phyloP scores from a whole-genome alignment of 495 filamentous ascomycete genomes.

The Bryoglossum gracile region DNA sequence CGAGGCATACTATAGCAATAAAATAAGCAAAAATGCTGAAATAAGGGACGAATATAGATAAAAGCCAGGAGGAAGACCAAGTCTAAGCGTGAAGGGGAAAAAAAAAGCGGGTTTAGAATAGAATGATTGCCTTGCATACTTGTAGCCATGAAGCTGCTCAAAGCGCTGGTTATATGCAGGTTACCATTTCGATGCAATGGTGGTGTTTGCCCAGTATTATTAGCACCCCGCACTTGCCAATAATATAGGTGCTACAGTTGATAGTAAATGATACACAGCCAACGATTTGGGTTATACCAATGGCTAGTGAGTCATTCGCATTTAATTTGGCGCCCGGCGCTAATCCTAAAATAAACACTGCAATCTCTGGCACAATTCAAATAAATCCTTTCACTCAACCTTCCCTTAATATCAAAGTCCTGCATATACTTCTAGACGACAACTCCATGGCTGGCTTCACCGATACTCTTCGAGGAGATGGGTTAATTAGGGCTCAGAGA shows the following conservation, averaged over 20 bases:
- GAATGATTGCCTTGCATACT: not conserved
- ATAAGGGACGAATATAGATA: not conserved
- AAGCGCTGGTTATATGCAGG: too few relatives aligned
- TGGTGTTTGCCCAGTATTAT: too few relatives aligned
- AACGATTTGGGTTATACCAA: not conserved
- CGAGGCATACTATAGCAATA: slow-evolving; percentile 1
- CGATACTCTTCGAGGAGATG: slow-evolving; percentile 4
- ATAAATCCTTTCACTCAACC: slow-evolving; percentile 1
- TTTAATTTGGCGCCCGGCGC: not conserved
- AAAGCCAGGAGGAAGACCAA: not conserved
- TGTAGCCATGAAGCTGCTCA: too few relatives aligned
- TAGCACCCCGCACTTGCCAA: slow-evolving; percentile 1
- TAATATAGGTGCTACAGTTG: not conserved
- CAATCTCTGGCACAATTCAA: not conserved
- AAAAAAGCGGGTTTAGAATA: not conserved
- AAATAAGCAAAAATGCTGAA: not conserved
- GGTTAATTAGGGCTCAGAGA: slow-evolving; percentile 4
- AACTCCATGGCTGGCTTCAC: slow-evolving; percentile 8
- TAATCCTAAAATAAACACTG: slow-evolving; percentile 1
- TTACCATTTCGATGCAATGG: too few relatives aligned
- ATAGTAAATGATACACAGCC: not conserved
- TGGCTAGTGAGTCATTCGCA: not conserved
- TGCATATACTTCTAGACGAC: slow-evolving; percentile 2
- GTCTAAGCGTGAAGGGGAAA: not conserved
- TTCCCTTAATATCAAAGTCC: slow-evolving; percentile 2